Evolutionary conservation across 306 rosid genomes (phyloP).

Genomic region (Ceratonia siliqua): DNA sequence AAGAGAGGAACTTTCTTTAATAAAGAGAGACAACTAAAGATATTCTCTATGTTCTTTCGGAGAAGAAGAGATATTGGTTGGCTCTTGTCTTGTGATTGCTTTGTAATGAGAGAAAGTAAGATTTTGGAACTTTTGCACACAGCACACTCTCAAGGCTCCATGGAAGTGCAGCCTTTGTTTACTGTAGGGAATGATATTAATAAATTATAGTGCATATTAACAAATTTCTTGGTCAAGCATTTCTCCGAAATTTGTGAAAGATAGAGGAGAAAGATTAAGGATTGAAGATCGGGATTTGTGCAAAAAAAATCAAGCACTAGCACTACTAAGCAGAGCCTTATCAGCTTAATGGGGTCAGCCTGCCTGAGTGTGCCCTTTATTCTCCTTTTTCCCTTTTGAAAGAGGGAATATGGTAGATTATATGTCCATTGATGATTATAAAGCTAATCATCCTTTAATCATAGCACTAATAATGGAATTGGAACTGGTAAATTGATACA

Average conservation of each 20-base stretch:
- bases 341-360: constrained; percentile 43
- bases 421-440: neutral
- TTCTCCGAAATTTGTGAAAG: constrained; percentile 41
- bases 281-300: constrained; percentile 50
- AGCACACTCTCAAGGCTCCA: constrained; percentile 45
- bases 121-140: constrained; percentile 46
- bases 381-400: constrained; percentile 42
- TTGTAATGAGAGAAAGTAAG: constrained; percentile 59
- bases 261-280: neutral
- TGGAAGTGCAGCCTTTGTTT: constrained; percentile 55
- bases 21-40: constrained; percentile 64
- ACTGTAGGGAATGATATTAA: too few species aligned
- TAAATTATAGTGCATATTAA: neutral
- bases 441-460: neutral
- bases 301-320: constrained; percentile 29
- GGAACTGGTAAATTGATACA: neutral
- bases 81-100: constrained; percentile 47
- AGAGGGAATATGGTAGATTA: constrained; percentile 43
- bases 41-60: constrained; percentile 43
- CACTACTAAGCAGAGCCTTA: constrained; percentile 30
- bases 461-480: neutral
- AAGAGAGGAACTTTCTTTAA: constrained; percentile 53
- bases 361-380: constrained; percentile 41
- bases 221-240: neutral
- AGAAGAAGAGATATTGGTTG: constrained; percentile 33